Percentiles rank a stretch among this genome's conserved stretches.
These are phyloP conservation scores for Ophiostoma montium DNA, from an alignment of 2,329 filamentous ascomycete genomes.

Conservation along the genomic window DNA sequence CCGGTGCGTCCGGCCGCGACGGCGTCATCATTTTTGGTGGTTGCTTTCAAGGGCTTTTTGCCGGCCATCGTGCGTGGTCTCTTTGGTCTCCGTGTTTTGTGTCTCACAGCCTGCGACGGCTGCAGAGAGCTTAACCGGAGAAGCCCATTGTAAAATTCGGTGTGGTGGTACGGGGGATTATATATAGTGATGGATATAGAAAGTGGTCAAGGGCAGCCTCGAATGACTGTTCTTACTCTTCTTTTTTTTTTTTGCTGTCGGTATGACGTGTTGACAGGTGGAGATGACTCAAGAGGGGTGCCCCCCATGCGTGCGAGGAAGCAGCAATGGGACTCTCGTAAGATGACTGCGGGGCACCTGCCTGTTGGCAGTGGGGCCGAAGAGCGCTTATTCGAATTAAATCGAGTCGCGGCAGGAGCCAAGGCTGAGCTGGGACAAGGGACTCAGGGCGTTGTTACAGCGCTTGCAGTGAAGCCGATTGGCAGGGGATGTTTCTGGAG, in stretches of 20 bases:
- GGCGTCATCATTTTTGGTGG: constrained; percentile 25
- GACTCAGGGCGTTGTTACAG: too few species aligned
- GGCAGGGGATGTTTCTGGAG: not conserved
- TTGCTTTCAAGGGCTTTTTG: constrained; percentile 32
- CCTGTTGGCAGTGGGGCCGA: not conserved
- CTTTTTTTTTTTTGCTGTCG: not conserved
- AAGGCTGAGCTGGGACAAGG: constrained; percentile 6
- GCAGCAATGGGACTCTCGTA: constrained; percentile 2
- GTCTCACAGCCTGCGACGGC: constrained; percentile 36
- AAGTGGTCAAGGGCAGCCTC: not conserved
- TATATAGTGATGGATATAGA: not conserved
- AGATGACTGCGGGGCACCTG: constrained; percentile 7
- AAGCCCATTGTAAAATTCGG: constrained; percentile 24
- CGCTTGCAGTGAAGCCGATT: not conserved
- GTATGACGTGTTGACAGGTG: constrained; percentile 5
- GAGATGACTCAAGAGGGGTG: constrained; percentile 5
- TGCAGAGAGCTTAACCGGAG: constrained; percentile 32
- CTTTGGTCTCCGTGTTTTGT: constrained; percentile 5
- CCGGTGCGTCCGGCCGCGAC: constrained; percentile 39
- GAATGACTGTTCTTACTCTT: not conserved
- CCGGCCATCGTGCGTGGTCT: constrained; percentile 32
- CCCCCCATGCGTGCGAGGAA: not conserved
- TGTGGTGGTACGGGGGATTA: too few species aligned
- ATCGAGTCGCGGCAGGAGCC: not conserved
- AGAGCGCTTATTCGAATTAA: not conserved